phyloP scores from a whole-genome alignment of 257 asterid genomes.

The Orobanche coerulescens region DNA sequence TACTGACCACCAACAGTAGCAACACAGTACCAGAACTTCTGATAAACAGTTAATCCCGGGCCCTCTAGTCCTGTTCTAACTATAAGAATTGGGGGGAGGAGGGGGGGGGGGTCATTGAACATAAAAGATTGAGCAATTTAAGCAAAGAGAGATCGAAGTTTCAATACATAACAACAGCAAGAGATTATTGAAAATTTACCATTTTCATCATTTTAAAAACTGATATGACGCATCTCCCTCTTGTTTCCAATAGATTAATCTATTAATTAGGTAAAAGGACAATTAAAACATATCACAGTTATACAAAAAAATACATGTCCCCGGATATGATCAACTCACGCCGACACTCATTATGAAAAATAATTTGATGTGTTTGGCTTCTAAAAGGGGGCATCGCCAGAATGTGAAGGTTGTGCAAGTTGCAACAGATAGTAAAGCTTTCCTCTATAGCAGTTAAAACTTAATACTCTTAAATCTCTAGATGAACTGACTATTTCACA shows the following conservation, averaged over 20 bases:
- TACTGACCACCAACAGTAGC: conserved; percentile 96
- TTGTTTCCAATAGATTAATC: not conserved
- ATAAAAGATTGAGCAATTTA: not conserved
- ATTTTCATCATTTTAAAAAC: not conserved
- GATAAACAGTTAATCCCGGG: conserved; percentile 77
- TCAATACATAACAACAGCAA: not conserved
- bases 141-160: conserved; percentile 1
- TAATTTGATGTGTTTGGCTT: not conserved
- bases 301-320: not conserved
- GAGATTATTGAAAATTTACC: not conserved
- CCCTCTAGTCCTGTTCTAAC: conserved; percentile 84
- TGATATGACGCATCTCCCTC: not conserved
- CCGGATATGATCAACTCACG: not conserved
- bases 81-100: no score
- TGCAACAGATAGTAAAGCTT: not conserved
- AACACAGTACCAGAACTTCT: conserved; percentile 85
- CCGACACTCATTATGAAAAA: not conserved
- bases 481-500: conserved; percentile 2
- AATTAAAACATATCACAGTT: not conserved
- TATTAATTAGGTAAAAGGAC: not conserved
- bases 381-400: not conserved
- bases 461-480: not conserved
- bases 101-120: no score
- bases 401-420: not conserved
- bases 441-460: not conserved